phyloP scores from a whole-genome alignment of 495 filamentous ascomycete genomes.

The Penicillium flavigenum region DNA sequence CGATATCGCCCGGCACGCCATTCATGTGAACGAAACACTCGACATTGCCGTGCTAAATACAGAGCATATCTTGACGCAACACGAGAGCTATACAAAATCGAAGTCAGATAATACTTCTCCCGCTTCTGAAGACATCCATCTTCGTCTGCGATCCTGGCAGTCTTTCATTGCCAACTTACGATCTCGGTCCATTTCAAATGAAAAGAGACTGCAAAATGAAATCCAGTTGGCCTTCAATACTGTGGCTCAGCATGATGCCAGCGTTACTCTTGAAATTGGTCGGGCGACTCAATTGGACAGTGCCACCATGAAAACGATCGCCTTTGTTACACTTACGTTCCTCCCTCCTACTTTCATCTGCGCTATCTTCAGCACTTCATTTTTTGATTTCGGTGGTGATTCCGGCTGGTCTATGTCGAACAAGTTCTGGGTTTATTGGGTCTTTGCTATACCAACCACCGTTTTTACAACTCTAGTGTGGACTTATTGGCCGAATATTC shows the following conservation, averaged over 20 bases:
- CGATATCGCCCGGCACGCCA: conserved; percentile 44
- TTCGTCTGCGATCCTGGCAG: conserved; percentile 33
- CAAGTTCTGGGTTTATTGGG: conserved; percentile 37
- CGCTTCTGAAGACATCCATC: conserved; percentile 18
- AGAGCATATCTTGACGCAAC: conserved; percentile 31
- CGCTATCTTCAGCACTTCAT: conserved; percentile 35
- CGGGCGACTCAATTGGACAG: conserved; percentile 9
- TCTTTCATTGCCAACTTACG: conserved; percentile 39
- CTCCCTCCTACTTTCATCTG: conserved; percentile 37
- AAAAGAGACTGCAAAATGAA: conserved; percentile 38
- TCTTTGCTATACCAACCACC: conserved; percentile 29
- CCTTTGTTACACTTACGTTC: conserved; percentile 8
- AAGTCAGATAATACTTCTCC: background rate
- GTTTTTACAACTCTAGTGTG: conserved; percentile 4
- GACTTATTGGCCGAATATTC: conserved; percentile 9
- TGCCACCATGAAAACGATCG: conserved; percentile 9
- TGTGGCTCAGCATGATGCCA: conserved; percentile 37
- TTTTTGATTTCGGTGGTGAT: conserved; percentile 26
- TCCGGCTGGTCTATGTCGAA: conserved; percentile 24
- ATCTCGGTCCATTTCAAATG: conserved; percentile 35
- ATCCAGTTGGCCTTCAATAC: conserved; percentile 36
- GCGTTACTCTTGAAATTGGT: conserved; percentile 26
- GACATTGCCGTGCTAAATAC: conserved; percentile 33
- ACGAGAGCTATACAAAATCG: conserved; percentile 12
- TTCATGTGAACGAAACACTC: conserved; percentile 45